phyloP scores from a whole-genome alignment of 2,329 filamentous ascomycete species.

The Xylaria arbuscula region DNA sequence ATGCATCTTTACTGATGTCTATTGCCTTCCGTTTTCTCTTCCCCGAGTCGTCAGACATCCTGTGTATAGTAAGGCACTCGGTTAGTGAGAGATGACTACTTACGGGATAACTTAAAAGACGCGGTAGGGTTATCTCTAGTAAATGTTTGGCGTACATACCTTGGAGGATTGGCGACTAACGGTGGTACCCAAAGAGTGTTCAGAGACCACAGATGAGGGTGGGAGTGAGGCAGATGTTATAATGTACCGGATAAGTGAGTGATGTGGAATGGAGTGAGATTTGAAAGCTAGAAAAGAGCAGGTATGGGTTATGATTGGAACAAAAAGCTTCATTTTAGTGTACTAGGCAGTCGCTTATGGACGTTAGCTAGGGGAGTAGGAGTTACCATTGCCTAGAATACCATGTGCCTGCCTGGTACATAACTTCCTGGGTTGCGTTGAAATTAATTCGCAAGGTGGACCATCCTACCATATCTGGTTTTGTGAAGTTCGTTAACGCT shows the following conservation, averaged over 20 bases:
- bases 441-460: too few species aligned
- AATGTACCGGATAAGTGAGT: conserved; percentile 3
- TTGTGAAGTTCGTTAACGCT: too few species aligned
- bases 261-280: conserved; percentile 4
- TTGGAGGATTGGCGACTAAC: neutral
- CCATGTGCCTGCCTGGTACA: too few species aligned
- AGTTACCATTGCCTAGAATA: neutral
- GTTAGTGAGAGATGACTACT: conserved; percentile 3
- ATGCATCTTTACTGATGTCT: neutral
- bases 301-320: neutral
- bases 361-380: neutral
- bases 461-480: too few species aligned
- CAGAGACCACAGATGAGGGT: conserved; percentile 9
- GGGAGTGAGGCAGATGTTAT: neutral
- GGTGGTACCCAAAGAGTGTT: conserved; percentile 7
- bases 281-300: neutral
- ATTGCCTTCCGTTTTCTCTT: conserved; percentile 3
- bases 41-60: conserved; percentile 19
- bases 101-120: neutral
- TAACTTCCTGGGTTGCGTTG: too few species aligned
- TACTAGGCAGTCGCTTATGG: neutral
- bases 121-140: neutral
- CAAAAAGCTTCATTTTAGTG: neutral
- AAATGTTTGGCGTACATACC: conserved; percentile 14
- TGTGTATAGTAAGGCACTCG: conserved; percentile 5